Percentiles rank a stretch among this genome's conserved stretches.
These are phyloP conservation scores for Xylariaceae sp. DNA, from an alignment of 2,329 filamentous ascomycete species.

Conservation along the genomic window DNA sequence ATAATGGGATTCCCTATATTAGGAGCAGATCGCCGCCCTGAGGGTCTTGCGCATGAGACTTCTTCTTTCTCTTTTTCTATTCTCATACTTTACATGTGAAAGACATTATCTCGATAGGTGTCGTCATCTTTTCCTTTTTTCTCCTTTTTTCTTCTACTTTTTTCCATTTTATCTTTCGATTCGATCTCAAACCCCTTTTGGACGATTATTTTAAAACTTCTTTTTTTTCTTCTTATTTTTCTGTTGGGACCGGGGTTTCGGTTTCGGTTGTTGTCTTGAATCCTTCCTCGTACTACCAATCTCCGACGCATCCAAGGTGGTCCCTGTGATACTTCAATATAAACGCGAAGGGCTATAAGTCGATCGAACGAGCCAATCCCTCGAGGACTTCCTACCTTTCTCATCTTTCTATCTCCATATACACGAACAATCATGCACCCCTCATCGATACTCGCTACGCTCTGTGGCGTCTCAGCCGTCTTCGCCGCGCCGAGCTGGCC, in stretches of 20 bases:
- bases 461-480: slow-evolving; percentile 41
- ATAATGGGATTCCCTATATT: slow-evolving; percentile 14
- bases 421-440: slow-evolving; percentile 42
- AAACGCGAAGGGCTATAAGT: background rate
- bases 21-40: slow-evolving; percentile 18
- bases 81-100: slow-evolving; percentile 8
- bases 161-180: slow-evolving; percentile 10
- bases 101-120: slow-evolving; percentile 16
- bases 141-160: slow-evolving; percentile 17
- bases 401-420: background rate
- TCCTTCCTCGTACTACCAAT: background rate
- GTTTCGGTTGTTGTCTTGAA: background rate
- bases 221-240: slow-evolving; percentile 18
- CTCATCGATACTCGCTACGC: slow-evolving; percentile 43
- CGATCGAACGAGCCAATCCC: slow-evolving; percentile 1
- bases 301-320: background rate
- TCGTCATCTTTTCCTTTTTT: slow-evolving; percentile 13
- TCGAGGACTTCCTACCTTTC: background rate
- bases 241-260: background rate
- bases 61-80: slow-evolving; percentile 5
- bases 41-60: slow-evolving; percentile 6
- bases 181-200: background rate
- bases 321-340: background rate
- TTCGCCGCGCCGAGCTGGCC: slow-evolving; percentile 45
- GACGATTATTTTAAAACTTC: background rate